phyloP scores from a whole-genome alignment of 108 stramenopile genomes.

The Conticribra weissflogii region DNA sequence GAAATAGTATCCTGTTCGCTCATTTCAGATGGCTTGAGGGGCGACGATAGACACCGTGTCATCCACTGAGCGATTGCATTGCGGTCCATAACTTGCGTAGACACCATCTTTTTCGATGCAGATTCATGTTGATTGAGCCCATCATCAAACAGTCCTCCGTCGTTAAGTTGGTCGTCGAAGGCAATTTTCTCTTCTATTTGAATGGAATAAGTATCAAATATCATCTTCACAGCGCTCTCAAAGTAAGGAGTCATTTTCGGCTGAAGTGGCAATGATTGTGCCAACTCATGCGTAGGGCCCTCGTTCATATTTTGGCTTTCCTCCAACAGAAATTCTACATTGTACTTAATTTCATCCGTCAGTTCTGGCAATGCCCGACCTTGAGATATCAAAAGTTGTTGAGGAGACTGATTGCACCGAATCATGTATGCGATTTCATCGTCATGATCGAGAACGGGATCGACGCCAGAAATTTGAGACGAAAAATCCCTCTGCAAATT shows the following conservation, averaged over 20 bases:
- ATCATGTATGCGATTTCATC: constrained; percentile 74
- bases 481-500: neutral
- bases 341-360: constrained; percentile 55
- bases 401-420: constrained; percentile 74
- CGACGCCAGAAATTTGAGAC: constrained; percentile 4
- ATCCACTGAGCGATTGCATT: constrained; percentile 57
- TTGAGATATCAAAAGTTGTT: constrained; percentile 56
- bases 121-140: neutral
- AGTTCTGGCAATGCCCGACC: constrained; percentile 68
- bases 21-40: constrained; percentile 1
- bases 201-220: constrained; percentile 68
- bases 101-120: neutral
- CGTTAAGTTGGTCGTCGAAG: too few species aligned
- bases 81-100: constrained; percentile 19
- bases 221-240: constrained; percentile 42
- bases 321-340: constrained; percentile 48
- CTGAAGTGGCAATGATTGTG: constrained; percentile 6
- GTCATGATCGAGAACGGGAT: constrained; percentile 59
- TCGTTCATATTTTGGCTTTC: neutral
- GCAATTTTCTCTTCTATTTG: constrained; percentile 1
- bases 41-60: constrained; percentile 51
- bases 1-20: neutral
- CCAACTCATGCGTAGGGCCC: constrained; percentile 2
- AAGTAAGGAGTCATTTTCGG: constrained; percentile 63
- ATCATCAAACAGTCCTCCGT: too few species aligned